phyloP scores from a whole-genome alignment of 169 alveolate species.

The Babesia bovis region DNA sequence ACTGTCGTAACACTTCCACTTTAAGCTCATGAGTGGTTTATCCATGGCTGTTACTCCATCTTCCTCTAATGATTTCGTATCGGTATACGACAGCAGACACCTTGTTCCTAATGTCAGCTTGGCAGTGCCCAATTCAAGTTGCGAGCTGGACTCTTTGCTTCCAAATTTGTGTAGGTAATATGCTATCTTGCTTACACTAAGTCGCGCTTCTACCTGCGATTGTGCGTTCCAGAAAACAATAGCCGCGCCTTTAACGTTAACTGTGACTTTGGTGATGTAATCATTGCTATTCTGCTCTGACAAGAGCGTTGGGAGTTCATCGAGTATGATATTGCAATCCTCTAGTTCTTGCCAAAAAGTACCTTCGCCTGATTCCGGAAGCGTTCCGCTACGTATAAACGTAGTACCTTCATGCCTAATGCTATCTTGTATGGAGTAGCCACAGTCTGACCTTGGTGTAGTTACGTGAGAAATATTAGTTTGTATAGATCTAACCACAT shows the following conservation, averaged over 20 bases:
- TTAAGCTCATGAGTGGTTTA: conserved; percentile 31
- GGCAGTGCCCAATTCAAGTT: conserved; percentile 49
- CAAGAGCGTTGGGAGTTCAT: conserved; percentile 35
- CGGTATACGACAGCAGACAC: conserved; percentile 51
- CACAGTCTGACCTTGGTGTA: not conserved
- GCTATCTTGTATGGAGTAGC: not conserved
- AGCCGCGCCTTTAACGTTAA: conserved; percentile 58
- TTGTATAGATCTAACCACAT: not conserved
- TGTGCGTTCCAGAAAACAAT: conserved; percentile 39
- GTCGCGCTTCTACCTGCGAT: conserved; percentile 44
- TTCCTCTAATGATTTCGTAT: conserved; percentile 4
- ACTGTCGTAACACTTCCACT: conserved; percentile 43
- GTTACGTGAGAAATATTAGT: not conserved
- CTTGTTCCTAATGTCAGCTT: conserved; percentile 42
- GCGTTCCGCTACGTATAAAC: not conserved
- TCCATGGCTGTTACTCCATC: not conserved
- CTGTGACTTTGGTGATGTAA: conserved; percentile 2
- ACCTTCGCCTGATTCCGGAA: not conserved
- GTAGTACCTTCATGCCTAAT: not conserved
- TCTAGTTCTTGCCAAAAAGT: conserved; percentile 9
- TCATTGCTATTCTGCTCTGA: conserved; percentile 21
- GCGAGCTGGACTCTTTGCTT: conserved; percentile 32
- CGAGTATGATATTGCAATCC: conserved; percentile 5
- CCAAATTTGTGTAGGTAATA: conserved; percentile 19
- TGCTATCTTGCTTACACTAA: conserved; percentile 34